These are phyloP conservation scores for Tanacetum coccineum DNA, from an alignment of 129 eudicot species.

Conservation along the genomic window DNA sequence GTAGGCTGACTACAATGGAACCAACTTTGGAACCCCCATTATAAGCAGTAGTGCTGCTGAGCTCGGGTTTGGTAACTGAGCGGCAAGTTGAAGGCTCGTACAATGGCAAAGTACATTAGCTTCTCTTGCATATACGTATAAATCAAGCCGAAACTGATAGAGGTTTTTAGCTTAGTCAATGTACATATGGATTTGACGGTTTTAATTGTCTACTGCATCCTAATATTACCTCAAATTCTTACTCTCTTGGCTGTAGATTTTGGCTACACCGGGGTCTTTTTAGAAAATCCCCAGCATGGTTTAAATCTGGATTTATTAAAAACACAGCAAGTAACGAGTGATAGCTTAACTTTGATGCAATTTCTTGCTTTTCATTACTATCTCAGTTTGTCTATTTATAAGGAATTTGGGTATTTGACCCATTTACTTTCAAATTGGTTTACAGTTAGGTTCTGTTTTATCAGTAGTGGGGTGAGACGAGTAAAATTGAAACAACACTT, in stretches of 20 bases:
- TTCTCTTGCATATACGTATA: slow-evolving; percentile 31
- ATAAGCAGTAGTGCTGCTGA: slow-evolving; percentile 24
- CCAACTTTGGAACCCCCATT: slow-evolving; percentile 28
- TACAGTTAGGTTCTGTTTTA: too few species aligned
- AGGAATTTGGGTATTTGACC: not conserved
- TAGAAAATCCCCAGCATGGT: slow-evolving; percentile 20
- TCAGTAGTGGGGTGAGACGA: too few species aligned
- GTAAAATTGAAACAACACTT: too few species aligned
- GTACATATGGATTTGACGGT: slow-evolving; percentile 28
- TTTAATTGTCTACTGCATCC: slow-evolving; percentile 10
- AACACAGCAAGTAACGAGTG: slow-evolving; percentile 16
- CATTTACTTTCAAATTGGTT: not conserved
- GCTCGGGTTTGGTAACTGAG: slow-evolving; percentile 29
- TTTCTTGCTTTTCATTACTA: slow-evolving; percentile 8
- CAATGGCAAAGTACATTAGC: slow-evolving; percentile 6
- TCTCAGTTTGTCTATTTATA: not conserved
- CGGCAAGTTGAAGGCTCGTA: not conserved
- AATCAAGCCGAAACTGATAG: slow-evolving; percentile 9
- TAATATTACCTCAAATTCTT: slow-evolving; percentile 11
- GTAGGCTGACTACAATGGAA: slow-evolving; percentile 32
- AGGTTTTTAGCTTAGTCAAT: slow-evolving; percentile 16
- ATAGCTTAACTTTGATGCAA: slow-evolving; percentile 1
- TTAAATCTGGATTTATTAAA: slow-evolving; percentile 10
- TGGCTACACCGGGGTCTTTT: slow-evolving; percentile 17
- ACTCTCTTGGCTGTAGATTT: slow-evolving; percentile 21